Percentiles rank a stretch among this genome's conserved stretches.
These are phyloP conservation scores for Aechmea fasciata DNA, from an alignment of 176 grass and related monocot genomes.

Conservation along the genomic window DNA sequence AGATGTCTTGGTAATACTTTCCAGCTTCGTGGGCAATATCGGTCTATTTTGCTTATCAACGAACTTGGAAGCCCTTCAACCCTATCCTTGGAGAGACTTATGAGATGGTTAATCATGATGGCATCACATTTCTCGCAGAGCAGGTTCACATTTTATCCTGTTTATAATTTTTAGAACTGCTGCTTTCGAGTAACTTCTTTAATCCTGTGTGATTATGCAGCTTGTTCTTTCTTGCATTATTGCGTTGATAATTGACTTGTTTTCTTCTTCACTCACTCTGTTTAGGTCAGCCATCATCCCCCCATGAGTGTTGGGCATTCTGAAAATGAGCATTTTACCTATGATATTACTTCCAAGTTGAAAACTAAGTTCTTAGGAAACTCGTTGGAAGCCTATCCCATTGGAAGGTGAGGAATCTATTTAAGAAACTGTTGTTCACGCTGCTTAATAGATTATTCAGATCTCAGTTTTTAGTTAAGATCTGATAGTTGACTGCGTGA, in stretches of 20 bases:
- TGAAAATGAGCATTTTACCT: constrained; percentile 92
- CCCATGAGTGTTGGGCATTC: constrained; percentile 82
- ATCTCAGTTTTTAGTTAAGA: too few species aligned
- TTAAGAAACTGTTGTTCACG: background rate
- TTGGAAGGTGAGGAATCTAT: constrained; percentile 64
- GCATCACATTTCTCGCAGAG: constrained; percentile 73
- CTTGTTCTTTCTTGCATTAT: constrained; percentile 11
- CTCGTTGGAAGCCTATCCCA: constrained; percentile 75
- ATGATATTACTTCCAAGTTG: constrained; percentile 92
- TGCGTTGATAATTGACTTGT: background rate
- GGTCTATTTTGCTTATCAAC: constrained; percentile 60
- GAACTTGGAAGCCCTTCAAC: constrained; percentile 97
- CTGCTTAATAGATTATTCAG: too few species aligned
- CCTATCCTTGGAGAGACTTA: constrained; percentile 94
- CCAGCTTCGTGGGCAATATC: constrained; percentile 96
- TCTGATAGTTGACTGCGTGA: background rate
- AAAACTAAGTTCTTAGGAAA: constrained; percentile 98
- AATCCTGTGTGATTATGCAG: background rate
- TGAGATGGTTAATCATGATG: constrained; percentile 83
- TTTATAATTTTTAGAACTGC: constrained; percentile 10
- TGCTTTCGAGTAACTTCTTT: constrained; percentile 15
- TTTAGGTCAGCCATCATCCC: constrained; percentile 93
- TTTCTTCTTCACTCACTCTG: constrained; percentile 10
- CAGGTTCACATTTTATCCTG: constrained; percentile 41
- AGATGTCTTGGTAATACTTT: constrained; percentile 27